phyloP scores from a whole-genome alignment of 2,329 filamentous ascomycete genomes.

The Paraphoma sp. region DNA sequence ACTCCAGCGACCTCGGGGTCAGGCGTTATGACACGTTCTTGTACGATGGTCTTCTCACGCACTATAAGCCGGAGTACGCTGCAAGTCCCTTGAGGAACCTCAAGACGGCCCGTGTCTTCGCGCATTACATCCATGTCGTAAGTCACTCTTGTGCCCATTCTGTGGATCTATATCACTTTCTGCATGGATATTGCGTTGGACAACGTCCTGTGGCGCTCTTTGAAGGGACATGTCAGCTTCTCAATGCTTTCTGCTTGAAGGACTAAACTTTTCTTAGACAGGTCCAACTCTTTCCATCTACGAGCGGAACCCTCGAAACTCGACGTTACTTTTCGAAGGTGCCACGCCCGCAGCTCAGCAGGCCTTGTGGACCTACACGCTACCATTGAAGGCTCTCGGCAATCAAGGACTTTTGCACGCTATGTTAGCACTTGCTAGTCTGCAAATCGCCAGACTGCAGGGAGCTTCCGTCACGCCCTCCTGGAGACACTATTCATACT shows the following conservation, averaged over 20 bases:
- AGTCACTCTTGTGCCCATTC: constrained; percentile 8
- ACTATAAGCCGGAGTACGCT: constrained; percentile 55
- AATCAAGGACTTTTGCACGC: constrained; percentile 89
- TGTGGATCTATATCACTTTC: neutral
- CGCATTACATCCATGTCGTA: constrained; percentile 83
- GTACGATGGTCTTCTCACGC: constrained; percentile 54
- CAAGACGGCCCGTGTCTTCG: constrained; percentile 82
- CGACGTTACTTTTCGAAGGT: constrained; percentile 69
- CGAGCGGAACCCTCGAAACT: constrained; percentile 80
- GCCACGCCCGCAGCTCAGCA: constrained; percentile 37
- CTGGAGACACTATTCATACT: constrained; percentile 89
- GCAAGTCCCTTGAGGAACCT: constrained; percentile 76
- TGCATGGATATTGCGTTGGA: neutral
- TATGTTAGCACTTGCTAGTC: constrained; percentile 83
- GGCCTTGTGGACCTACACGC: constrained; percentile 71
- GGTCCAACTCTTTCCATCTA: constrained; percentile 86
- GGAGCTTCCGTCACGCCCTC: constrained; percentile 77
- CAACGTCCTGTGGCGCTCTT: neutral
- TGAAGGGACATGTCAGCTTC: neutral
- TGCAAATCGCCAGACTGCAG: constrained; percentile 87
- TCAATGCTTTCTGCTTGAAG: too few species aligned
- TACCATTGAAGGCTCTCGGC: constrained; percentile 79
- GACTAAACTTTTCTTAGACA: constrained; percentile 54
- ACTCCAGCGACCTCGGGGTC: constrained; percentile 43
- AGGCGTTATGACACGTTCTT: constrained; percentile 56